These are phyloP conservation scores for Nitzschia sp. DNA, from an alignment of 108 stramenopile genomes.

Conservation along the genomic window DNA sequence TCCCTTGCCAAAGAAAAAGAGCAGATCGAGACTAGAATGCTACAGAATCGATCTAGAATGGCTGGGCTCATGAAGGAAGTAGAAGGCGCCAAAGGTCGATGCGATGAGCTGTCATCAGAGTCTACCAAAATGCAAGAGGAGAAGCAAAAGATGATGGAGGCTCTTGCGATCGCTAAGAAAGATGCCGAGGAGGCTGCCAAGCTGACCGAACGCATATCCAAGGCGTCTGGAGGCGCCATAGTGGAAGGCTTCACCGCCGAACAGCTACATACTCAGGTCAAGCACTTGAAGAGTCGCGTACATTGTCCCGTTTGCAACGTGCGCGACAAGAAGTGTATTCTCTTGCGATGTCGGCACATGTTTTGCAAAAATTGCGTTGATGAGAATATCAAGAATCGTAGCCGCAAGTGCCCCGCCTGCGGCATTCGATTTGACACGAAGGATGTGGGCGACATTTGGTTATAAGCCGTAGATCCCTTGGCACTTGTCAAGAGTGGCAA, in stretches of 20 bases:
- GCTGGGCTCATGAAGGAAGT: conserved; percentile 51
- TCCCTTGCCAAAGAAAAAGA: conserved; percentile 42
- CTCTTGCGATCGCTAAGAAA: conserved; percentile 68
- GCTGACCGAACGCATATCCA: conserved; percentile 33
- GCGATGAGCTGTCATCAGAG: conserved; percentile 76
- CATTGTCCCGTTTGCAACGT: conserved; percentile 89
- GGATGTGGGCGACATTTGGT: conserved; percentile 86
- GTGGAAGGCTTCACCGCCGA: conserved; percentile 66
- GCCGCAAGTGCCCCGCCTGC: conserved; percentile 89
- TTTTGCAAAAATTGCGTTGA: conserved; percentile 93
- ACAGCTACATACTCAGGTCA: conserved; percentile 71
- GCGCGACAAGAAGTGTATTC: conserved; percentile 87
- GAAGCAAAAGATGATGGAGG: conserved; percentile 68
- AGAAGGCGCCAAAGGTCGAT: conserved; percentile 49
- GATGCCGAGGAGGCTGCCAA: conserved; percentile 63
- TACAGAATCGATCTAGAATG: conserved; percentile 52
- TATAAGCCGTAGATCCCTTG: conserved; percentile 43
- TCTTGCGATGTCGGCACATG: conserved; percentile 93
- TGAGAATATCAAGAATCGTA: conserved; percentile 84
- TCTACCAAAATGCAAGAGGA: conserved; percentile 59
- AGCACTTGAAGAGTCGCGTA: conserved; percentile 67
- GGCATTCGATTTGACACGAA: conserved; percentile 81
- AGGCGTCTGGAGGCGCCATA: conserved; percentile 33
- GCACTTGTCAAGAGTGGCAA: too few relatives aligned
- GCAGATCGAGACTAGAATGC: conserved; percentile 33